These are phyloP conservation scores for Geotrichum aggregatum DNA, from an alignment of 1,139 yeast genomes.

Conservation along the genomic window DNA sequence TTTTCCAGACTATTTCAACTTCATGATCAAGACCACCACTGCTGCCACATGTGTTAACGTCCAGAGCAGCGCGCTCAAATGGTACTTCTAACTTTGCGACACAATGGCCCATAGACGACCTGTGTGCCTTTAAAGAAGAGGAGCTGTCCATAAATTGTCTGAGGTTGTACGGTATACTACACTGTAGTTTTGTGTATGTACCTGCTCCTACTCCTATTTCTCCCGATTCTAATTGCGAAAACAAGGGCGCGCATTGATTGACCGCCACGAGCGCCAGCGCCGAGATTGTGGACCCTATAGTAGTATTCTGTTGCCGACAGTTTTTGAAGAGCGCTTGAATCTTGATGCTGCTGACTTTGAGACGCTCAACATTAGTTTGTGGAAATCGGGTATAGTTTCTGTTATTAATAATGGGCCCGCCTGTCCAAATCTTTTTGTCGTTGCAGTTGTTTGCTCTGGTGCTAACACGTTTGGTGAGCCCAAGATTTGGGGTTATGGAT, in stretches of 20 bases:
- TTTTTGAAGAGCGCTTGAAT: not conserved
- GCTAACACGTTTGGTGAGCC: too few species aligned
- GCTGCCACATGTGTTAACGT: too few species aligned
- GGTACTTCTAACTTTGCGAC: constrained; percentile 5
- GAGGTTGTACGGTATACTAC: not conserved
- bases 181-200: not conserved
- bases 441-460: too few species aligned
- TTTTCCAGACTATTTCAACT: too few species aligned
- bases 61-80: not conserved
- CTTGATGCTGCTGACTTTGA: not conserved
- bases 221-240: too few species aligned
- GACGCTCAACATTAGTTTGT: constrained; percentile 1
- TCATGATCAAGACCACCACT: too few species aligned
- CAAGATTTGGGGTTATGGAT: too few species aligned
- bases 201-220: not conserved
- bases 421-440: constrained; percentile 3
- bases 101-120: constrained; percentile 2
- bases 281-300: not conserved
- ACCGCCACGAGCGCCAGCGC: constrained; percentile 5
- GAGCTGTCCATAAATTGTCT: constrained; percentile 4
- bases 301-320: not conserved
- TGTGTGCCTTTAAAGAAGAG: too few species aligned
- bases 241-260: not conserved
- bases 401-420: constrained; percentile 6
- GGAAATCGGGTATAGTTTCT: not conserved